phyloP scores from a whole-genome alignment of 805 yeast species.

The Kuraishia floccosa region DNA sequence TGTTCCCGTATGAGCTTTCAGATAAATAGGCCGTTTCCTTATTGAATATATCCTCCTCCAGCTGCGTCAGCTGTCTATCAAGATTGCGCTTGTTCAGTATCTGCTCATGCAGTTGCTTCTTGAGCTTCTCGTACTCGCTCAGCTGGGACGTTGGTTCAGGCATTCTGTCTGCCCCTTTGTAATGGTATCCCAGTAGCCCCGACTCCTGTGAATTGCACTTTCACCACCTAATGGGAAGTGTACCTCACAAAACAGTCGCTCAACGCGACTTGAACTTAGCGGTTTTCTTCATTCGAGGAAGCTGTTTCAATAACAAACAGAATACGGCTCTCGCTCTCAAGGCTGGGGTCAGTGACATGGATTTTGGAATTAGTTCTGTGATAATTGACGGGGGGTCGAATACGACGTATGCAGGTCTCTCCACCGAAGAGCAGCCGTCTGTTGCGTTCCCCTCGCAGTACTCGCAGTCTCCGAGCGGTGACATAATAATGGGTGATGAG shows the following conservation, averaged over 20 bases:
- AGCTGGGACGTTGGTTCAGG: constrained; percentile 13
- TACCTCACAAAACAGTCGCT: too few species aligned
- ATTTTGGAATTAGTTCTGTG: constrained; percentile 38
- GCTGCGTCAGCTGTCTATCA: constrained; percentile 46
- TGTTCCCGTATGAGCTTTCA: constrained; percentile 57
- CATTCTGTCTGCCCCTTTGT: constrained; percentile 3
- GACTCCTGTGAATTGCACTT: too few species aligned
- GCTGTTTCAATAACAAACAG: too few species aligned
- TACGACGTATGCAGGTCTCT: constrained; percentile 60
- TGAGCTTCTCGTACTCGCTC: constrained; percentile 54
- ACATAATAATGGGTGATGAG: constrained; percentile 22
- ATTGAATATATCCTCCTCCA: constrained; percentile 73
- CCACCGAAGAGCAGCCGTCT: constrained; percentile 52
- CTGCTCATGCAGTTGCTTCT: constrained; percentile 53
- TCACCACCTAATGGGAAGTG: too few species aligned
- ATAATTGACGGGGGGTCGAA: constrained; percentile 62
- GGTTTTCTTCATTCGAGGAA: too few species aligned
- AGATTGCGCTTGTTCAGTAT: constrained; percentile 49
- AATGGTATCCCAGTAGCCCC: too few species aligned
- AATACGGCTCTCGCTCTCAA: too few species aligned
- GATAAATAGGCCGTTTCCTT: constrained; percentile 71
- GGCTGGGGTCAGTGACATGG: too few species aligned
- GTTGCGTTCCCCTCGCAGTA: constrained; percentile 48
- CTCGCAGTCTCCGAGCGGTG: constrained; percentile 20
- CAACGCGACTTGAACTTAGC: too few species aligned